These are phyloP conservation scores for Rusavskia elegans DNA, from an alignment of 495 filamentous ascomycete species.

Conservation along the genomic window DNA sequence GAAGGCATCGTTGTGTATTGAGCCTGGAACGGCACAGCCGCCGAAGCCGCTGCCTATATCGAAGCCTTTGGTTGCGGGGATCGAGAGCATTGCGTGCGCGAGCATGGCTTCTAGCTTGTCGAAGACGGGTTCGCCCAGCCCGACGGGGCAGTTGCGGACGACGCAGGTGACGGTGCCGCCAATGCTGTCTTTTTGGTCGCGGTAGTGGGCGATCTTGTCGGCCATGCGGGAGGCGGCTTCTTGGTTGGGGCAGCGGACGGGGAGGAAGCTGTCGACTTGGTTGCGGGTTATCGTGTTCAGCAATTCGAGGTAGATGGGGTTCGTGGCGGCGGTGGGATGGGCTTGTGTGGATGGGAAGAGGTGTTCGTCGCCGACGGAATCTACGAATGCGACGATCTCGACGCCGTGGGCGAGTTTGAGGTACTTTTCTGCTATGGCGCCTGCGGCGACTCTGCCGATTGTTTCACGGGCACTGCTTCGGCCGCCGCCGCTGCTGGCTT, in stretches of 20 bases:
- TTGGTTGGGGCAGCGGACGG: slow-evolving; percentile 70
- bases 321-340: slow-evolving; percentile 59
- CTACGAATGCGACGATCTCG: slow-evolving; percentile 83
- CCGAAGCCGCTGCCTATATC: slow-evolving; percentile 89
- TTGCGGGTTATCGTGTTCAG: slow-evolving; percentile 58
- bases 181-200: slow-evolving; percentile 61
- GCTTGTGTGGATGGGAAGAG: slow-evolving; percentile 68
- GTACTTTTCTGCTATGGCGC: slow-evolving; percentile 90
- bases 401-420: slow-evolving; percentile 62
- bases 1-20: slow-evolving; percentile 88
- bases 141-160: slow-evolving; percentile 68
- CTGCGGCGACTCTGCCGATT: slow-evolving; percentile 87
- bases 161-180: slow-evolving; percentile 94
- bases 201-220: slow-evolving; percentile 61
- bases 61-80: slow-evolving; percentile 94
- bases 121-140: slow-evolving; percentile 88
- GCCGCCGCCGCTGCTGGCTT: slow-evolving; percentile 83
- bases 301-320: slow-evolving; percentile 68
- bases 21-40: slow-evolving; percentile 65
- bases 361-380: slow-evolving; percentile 68
- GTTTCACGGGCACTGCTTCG: slow-evolving; percentile 89
- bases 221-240: slow-evolving; percentile 56
- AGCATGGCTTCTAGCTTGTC: slow-evolving; percentile 92
- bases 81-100: slow-evolving; percentile 91
- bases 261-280: slow-evolving; percentile 67